A percentile compares a stretch with the other conserved stretches of the same genome.
These are phyloP conservation scores for Apiospora malaysiana DNA, from an alignment of 2,329 filamentous ascomycete genomes.

Conservation along the genomic window DNA sequence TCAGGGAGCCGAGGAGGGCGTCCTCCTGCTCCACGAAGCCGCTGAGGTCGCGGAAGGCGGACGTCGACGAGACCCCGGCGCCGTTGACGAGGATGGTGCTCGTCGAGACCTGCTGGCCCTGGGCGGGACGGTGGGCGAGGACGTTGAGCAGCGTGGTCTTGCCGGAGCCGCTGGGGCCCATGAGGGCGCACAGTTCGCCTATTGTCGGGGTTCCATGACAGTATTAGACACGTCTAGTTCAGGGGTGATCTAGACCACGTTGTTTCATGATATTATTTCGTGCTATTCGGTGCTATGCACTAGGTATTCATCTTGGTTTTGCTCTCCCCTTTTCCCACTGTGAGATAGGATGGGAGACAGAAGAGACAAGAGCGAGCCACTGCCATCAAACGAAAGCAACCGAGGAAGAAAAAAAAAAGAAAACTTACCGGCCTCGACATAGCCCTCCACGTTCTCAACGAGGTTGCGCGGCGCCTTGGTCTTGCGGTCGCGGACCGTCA, in stretches of 20 bases:
- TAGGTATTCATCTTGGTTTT: slow-evolving; percentile 20
- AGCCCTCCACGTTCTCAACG: slow-evolving; percentile 66
- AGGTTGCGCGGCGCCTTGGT: slow-evolving; percentile 69
- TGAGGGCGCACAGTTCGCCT: slow-evolving; percentile 78
- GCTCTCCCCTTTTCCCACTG: neutral
- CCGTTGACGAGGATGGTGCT: slow-evolving; percentile 66
- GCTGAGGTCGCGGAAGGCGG: slow-evolving; percentile 68
- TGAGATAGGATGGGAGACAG: too few species aligned
- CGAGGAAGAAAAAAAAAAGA: neutral
- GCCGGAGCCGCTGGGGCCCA: slow-evolving; percentile 77
- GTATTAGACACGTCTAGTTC: too few species aligned
- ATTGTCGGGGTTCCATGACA: neutral
- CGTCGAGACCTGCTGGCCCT: slow-evolving; percentile 54
- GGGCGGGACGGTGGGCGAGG: slow-evolving; percentile 68
- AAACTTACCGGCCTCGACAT: slow-evolving; percentile 64
- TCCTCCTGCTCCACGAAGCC: slow-evolving; percentile 90
- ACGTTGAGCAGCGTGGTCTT: slow-evolving; percentile 84
- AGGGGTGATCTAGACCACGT: too few species aligned
- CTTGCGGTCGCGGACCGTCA: slow-evolving; percentile 74
- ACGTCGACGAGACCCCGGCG: slow-evolving; percentile 51
- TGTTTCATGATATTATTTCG: neutral
- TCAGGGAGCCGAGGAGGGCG: slow-evolving; percentile 80
- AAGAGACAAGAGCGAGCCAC: too few species aligned
- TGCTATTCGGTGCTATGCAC: slow-evolving; percentile 13
- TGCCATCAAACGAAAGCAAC: neutral